Base-by-base conservation (phyloP, 345 rosid species). In the Brassica nigra region DNA sequence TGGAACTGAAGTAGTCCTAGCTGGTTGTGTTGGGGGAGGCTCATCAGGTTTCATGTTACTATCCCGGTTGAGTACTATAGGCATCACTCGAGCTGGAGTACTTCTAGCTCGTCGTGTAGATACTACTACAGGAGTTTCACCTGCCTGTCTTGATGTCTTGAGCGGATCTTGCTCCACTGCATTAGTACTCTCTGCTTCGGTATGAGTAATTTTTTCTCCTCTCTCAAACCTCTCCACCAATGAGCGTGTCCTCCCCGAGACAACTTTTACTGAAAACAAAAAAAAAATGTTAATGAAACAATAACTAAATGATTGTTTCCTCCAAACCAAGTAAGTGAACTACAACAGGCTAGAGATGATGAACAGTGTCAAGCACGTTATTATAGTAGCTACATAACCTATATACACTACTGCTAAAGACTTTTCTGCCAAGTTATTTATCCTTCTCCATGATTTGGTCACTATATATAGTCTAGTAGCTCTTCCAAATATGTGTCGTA, bases 221-320 rank as follows among this genome's bases (percentile, higher is more conserved):
- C 87, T 87, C 87, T 95, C 99, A 86, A 95, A 95, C 84, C 73
- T 91, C 90, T 93, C 99, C 36, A 95, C 99, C 71, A 93, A 86
- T 36, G 89, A 61, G 58, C 99, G 99, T 9, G 97, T 95, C 83
- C 97, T 86, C 73, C 99, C 99, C 1, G 82, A 82, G 75, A 93
- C 90, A 76, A 91, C 92, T n/a, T 92, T 96, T 83, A 93, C 98
- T 93, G 91, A 87, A 84, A 88, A 77, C 73, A 77, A 52, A 74
- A n/a, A 68, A 61, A 70, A 68, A 61, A 70, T 39, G 73, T 57
- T 4, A 54, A 73, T 70, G 63, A 64, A 63, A 77, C 76, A n/a
- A 9, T 14, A 28, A 29, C 36, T 39, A 71, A 63, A 10, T 54
- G 71, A 36, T 37, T 14, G 12, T 70, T 30, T 30, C 57, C 72